Evolutionary conservation across 371 early-diverging fungal species (phyloP).

Genomic region (Nosema muscidifuracis): DNA sequence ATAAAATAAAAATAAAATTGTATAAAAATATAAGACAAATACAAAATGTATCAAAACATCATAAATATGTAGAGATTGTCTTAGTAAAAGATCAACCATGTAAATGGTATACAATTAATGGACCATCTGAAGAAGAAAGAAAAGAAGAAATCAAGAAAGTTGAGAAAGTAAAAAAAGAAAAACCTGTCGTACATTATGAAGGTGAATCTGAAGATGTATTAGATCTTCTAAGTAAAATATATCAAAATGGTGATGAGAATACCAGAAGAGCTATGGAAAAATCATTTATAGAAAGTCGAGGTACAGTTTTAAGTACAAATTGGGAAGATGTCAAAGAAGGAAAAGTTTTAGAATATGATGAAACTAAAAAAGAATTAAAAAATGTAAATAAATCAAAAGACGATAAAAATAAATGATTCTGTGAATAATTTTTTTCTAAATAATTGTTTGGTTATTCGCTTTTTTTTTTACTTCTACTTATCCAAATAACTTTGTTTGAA

Average conservation of each 20-base stretch:
- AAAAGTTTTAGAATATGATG: constrained; percentile 66
- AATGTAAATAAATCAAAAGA: too few species aligned
- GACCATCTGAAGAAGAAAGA: background rate
- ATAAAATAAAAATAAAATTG: background rate
- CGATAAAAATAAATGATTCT: too few species aligned
- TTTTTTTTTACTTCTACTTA: too few species aligned
- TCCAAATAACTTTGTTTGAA: too few species aligned
- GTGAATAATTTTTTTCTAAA: too few species aligned
- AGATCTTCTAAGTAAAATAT: constrained; percentile 78
- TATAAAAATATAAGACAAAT: background rate
- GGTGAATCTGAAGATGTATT: constrained; percentile 77
- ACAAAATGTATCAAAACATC: background rate
- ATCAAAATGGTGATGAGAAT: constrained; percentile 78
- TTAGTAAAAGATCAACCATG: background rate
- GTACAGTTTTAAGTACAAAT: constrained; percentile 84
- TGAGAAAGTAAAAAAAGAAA: constrained; percentile 56
- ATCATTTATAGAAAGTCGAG: constrained; percentile 82
- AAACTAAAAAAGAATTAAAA: constrained; percentile 7
- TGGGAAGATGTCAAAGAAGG: constrained; percentile 81
- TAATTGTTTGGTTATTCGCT: too few species aligned
- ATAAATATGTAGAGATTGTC: background rate
- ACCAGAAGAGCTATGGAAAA: constrained; percentile 90
- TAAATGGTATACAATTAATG: background rate
- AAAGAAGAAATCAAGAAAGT: background rate
- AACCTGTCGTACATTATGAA: constrained; percentile 66